Base-by-base conservation (phyloP, 208 protist genomes). In the Acanthamoeba castellanii region DNA sequence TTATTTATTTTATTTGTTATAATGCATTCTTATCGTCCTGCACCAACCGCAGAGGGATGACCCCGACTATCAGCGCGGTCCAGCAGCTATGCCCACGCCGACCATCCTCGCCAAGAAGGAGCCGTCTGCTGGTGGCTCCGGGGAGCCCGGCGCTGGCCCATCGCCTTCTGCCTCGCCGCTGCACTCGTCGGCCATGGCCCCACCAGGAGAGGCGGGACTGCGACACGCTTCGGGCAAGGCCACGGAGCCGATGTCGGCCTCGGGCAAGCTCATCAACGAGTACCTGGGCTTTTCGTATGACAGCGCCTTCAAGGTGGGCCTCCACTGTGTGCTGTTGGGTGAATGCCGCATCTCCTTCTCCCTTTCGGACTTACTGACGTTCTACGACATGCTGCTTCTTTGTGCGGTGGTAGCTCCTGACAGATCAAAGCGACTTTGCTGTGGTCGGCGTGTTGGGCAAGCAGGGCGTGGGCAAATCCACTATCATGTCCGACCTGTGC, bases 21-120 rank as follows among this genome's bases (percentile, higher is more conserved):
- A 55, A 55, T 16, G 13, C 6, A 64, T 64, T 64, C 57, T n/a
- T 64, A 14, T 22, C 18, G 50, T 18, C 50, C n/a, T n/a, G 13
- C 22, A 34, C 27, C 13, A 34, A 27, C 22, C 34, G 68, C 78
- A 87, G 52, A 27, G 78, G 37, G 78, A 87, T 8, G 78, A 87
- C 22, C 50, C 78, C 16, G 78, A 87, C 78, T 87, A 64, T 42
- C 42, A 61, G n/a, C 5, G 78, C 18, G 45, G 76, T 0, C 32
- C 76, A 27, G 76, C 76, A 47, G 27, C 78, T 0, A 87, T 87
- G 78, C 47, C 78, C 52, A 87, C 78, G 27, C 78, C 78, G 5
- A 87, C 78, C 78, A 87, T 87, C 32, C 78, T 87, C 16, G 78
- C 78, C 20, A 87, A 87, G 50, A 87, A 87, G 50, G 78, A 87